Conservation (phyloP, 805 yeast genomes). For the Teunomyces kruisii region DNA sequence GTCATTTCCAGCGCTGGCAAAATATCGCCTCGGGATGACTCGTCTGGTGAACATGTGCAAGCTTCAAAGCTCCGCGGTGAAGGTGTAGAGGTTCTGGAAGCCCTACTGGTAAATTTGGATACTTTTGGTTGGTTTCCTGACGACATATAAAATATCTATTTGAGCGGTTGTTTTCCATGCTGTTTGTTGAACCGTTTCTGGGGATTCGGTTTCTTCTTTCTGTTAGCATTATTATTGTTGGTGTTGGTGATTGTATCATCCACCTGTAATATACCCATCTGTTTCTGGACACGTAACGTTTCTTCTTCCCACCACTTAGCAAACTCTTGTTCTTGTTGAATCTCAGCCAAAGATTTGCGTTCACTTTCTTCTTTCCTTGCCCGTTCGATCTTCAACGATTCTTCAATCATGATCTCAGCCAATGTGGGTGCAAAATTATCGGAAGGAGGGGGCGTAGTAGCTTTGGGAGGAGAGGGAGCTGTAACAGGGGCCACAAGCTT, state of each 20-base stretch:
- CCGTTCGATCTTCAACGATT: conserved; percentile 39
- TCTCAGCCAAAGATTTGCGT: conserved; percentile 58
- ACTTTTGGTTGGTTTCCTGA: conserved; percentile 73
- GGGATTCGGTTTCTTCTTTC: conserved; percentile 4
- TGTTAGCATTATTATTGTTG: not conserved
- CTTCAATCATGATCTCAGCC: conserved; percentile 48
- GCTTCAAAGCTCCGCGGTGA: conserved; percentile 46
- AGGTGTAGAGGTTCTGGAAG: conserved; percentile 39
- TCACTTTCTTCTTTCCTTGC: conserved; percentile 26
- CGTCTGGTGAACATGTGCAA: conserved; percentile 47
- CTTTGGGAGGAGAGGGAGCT: not conserved
- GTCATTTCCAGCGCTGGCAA: conserved; percentile 64
- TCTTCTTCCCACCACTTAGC: conserved; percentile 88
- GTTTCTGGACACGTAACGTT: conserved; percentile 58
- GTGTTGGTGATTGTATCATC: not conserved
- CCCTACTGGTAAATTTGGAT: conserved; percentile 39
- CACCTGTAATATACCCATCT: conserved; percentile 16
- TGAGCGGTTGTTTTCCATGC: not conserved
- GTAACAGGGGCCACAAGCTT: not conserved
- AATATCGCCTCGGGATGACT: conserved; percentile 52
- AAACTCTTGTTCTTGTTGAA: conserved; percentile 80
- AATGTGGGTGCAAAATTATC: conserved; percentile 26
- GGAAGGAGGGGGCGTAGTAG: not conserved
- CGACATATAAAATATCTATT: conserved; percentile 26
- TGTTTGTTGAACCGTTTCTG: not conserved